Conservation (phyloP, 2,329 filamentous ascomycete species). For the Colletotrichum tofieldiae region DNA sequence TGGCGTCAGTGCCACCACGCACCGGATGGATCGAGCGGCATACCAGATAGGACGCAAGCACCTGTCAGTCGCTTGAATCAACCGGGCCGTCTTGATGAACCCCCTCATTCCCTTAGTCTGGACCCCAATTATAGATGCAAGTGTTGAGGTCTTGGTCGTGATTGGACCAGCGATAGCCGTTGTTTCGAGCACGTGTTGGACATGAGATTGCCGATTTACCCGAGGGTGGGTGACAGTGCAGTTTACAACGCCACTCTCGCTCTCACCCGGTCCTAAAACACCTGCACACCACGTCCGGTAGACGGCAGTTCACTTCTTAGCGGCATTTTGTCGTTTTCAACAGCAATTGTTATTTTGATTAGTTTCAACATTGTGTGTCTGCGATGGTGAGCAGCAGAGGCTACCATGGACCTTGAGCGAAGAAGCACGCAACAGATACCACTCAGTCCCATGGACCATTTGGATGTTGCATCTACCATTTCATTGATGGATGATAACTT, state of each 20-base stretch:
- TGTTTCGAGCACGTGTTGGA: neutral
- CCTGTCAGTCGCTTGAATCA: too few relatives aligned
- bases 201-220: neutral
- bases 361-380: neutral
- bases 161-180: neutral
- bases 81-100: neutral
- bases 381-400: neutral
- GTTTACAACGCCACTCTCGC: neutral
- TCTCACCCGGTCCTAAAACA: neutral
- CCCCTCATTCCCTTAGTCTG: neutral
- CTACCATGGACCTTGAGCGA: slow-evolving; percentile 31
- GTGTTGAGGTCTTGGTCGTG: neutral
- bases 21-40: neutral
- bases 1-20: neutral
- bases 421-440: slow-evolving; percentile 5
- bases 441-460: neutral
- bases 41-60: too few relatives aligned
- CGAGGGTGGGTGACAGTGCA: neutral
- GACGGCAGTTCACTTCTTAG: neutral
- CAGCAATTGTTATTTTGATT: neutral
- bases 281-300: neutral
- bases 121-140: neutral
- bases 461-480: neutral
- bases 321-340: neutral
- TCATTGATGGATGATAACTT: slow-evolving; percentile 3